Base-by-base conservation (phyloP, 1,284 basidiomycete species). In the Moesziomyces sp. region DNA sequence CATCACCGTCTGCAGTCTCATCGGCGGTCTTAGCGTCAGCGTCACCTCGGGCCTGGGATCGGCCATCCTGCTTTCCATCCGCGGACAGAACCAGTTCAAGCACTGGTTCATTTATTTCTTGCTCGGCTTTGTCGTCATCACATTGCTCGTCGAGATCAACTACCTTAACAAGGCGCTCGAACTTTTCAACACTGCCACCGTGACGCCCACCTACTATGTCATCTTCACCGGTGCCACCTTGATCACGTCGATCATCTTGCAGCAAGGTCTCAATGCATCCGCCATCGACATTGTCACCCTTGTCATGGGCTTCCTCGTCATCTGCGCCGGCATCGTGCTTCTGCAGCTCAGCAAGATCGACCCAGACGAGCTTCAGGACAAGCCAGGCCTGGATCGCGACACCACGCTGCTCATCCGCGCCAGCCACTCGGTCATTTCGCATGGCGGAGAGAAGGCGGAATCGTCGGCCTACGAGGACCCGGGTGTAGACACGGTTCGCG, bases 161-260 rank as follows among this genome's bases (percentile, higher is more conserved):
- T 98, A 94, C 86, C 88, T 98, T 73, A 99, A 98, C 86, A 92
- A 95, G 80, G 96, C 96, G 21, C 90, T 99, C 65, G 96, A 95
- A 77, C 87, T 97, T 46, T 98, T 95, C 88, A 97, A 97, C 85
- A 93, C 92, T 58, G 91, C 91, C 88, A 81, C 82, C 88, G 85
- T 45, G 63, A 94, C 92, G 9, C 92, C 93, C 2, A 93, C 92
- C 26, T 94, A 94, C 86, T 94, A 93, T 83, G 92, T 93, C 77
- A 88, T 91, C 52, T 92, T 74, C 85, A 94, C 93, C 1, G 93
- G 93, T 77, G 93, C 90, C 83, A 93, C 93, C 0, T 68, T 82
- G 50, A 52, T 71, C 53, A 85, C 85, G 4, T 80, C 82, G 30
- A 83, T 85, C 73, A 91, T 96, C 72, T 89, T 98, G 42, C 96